Conservation (phyloP, 495 filamentous ascomycete species). For the Aspergillus incahuasiensis region DNA sequence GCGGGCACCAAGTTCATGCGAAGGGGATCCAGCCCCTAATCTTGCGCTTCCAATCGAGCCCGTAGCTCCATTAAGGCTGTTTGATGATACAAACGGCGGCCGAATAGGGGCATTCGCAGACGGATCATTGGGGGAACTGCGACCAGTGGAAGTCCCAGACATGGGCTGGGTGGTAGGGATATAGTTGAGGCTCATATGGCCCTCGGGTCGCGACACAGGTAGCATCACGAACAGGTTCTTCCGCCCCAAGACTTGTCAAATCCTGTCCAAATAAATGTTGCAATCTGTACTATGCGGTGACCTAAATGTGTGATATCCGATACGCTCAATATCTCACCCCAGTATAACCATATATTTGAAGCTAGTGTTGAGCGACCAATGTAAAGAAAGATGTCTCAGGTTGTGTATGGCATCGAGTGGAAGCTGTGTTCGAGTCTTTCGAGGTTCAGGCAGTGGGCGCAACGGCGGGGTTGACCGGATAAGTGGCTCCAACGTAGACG, state of each 20-base stretch:
- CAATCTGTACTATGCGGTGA: background rate
- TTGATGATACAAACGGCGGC: constrained; percentile 69
- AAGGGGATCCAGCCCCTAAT: constrained; percentile 93
- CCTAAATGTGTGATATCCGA: background rate
- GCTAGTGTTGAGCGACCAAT: background rate
- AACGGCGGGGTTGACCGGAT: constrained; percentile 18
- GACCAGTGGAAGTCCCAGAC: constrained; percentile 81
- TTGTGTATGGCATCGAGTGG: constrained; percentile 3
- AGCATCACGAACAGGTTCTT: constrained; percentile 72
- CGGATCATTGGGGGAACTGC: constrained; percentile 81
- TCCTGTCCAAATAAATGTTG: background rate
- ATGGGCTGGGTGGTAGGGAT: constrained; percentile 69
- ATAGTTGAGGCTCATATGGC: constrained; percentile 74
- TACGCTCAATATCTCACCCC: background rate
- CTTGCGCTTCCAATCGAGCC: constrained; percentile 71
- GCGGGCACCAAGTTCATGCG: constrained; percentile 76
- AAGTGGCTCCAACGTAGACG: constrained; percentile 16
- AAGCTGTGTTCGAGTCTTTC: constrained; percentile 4
- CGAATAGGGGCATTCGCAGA: constrained; percentile 62
- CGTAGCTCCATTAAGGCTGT: constrained; percentile 56
- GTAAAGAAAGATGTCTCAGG: background rate
- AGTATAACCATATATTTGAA: constrained; percentile 15
- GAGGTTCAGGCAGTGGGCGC: constrained; percentile 12
- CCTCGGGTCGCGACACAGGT: constrained; percentile 62
- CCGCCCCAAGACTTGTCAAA: constrained; percentile 17